Percentiles rank a stretch among this genome's conserved stretches.
These are phyloP conservation scores for Ascochyta koolunga DNA, from an alignment of 2,329 filamentous ascomycete genomes.

Conservation along the genomic window DNA sequence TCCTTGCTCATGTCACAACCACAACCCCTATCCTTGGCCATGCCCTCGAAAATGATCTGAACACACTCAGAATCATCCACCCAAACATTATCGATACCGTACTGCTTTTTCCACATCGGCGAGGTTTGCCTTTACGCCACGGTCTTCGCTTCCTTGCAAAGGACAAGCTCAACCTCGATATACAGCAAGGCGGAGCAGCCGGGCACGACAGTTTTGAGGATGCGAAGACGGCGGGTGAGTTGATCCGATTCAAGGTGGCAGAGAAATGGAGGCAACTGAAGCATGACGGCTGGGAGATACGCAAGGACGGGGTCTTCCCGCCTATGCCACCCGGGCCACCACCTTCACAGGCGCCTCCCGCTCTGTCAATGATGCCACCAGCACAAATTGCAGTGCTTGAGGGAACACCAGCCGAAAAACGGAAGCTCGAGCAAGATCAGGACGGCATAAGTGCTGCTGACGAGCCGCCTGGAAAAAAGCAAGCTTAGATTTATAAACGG, in stretches of 20 bases:
- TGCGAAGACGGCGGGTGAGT: constrained; percentile 83
- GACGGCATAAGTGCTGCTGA: neutral
- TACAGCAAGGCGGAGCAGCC: constrained; percentile 71
- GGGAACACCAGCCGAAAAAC: constrained; percentile 27
- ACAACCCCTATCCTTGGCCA: constrained; percentile 88
- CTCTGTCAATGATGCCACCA: constrained; percentile 24
- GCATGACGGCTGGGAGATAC: constrained; percentile 67
- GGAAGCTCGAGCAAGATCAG: constrained; percentile 29
- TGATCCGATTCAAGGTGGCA: constrained; percentile 74
- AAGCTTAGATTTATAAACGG: neutral
- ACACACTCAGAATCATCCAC: constrained; percentile 82
- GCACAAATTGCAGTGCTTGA: constrained; percentile 15
- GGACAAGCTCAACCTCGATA: constrained; percentile 72
- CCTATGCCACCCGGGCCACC: constrained; percentile 34
- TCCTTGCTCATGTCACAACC: constrained; percentile 77
- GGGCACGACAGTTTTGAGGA: constrained; percentile 96
- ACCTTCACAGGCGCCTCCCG: constrained; percentile 18
- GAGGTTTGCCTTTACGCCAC: constrained; percentile 77
- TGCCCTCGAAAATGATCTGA: constrained; percentile 94
- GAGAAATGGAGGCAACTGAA: constrained; percentile 73
- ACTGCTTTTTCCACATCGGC: constrained; percentile 78
- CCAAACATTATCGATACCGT: constrained; percentile 85
- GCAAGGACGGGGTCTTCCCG: constrained; percentile 38
- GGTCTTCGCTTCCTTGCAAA: constrained; percentile 78
- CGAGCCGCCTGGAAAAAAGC: constrained; percentile 15